phyloP scores from a whole-genome alignment of 148 eudicot species.

The Vaccinium macrocarpon region DNA sequence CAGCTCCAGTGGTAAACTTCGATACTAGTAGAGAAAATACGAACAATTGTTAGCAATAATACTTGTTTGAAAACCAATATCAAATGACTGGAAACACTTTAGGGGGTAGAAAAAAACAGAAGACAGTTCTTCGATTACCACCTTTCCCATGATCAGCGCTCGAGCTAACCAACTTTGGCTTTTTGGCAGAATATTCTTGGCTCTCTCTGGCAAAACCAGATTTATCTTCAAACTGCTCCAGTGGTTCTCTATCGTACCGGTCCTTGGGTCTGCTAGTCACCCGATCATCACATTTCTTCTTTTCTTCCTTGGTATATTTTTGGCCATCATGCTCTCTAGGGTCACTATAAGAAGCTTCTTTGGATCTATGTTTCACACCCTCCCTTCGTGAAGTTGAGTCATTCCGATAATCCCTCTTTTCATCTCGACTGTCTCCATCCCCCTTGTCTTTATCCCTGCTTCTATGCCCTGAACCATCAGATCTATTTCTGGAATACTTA shows the following conservation, averaged over 20 bases:
- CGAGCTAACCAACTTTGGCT: constrained; percentile 41
- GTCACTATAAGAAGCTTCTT: constrained; percentile 33
- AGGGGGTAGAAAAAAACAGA: constrained; percentile 3
- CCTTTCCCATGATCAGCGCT: constrained; percentile 34
- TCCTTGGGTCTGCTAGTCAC: constrained; percentile 33
- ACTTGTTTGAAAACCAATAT: neutral
- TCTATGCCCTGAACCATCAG: constrained; percentile 43
- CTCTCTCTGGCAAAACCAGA: constrained; percentile 23
- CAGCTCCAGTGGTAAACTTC: constrained; percentile 24
- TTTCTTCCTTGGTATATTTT: constrained; percentile 39
- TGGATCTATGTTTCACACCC: constrained; percentile 25
- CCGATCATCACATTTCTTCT: constrained; percentile 35
- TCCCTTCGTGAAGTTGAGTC: constrained; percentile 45
- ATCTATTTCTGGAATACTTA: constrained; percentile 50
- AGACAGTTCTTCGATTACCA: constrained; percentile 24
- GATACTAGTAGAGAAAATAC: constrained; percentile 21
- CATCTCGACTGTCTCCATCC: constrained; percentile 50
- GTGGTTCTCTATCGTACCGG: constrained; percentile 23
- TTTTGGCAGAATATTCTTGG: constrained; percentile 47
- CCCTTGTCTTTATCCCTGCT: constrained; percentile 46
- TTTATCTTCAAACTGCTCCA: constrained; percentile 34
- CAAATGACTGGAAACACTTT: neutral
- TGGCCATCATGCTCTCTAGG: constrained; percentile 37
- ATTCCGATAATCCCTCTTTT: constrained; percentile 44
- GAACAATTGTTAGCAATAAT: constrained; percentile 7